These are phyloP conservation scores for Anisodus acutangulus DNA, from an alignment of 257 asterid genomes.

Conservation along the genomic window DNA sequence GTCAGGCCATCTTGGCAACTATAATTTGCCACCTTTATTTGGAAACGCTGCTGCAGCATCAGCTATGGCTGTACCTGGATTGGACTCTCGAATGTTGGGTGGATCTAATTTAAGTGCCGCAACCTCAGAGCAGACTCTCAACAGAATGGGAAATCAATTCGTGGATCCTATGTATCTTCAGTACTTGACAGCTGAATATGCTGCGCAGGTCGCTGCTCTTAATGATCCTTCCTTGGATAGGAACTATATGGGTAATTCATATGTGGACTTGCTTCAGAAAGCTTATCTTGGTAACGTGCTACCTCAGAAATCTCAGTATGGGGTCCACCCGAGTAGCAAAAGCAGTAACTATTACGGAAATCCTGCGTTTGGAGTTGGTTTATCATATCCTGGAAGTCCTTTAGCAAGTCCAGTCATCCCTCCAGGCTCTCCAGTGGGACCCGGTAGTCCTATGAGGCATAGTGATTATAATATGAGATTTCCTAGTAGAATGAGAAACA, in stretches of 20 bases:
- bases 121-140: constrained; percentile 55
- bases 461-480: constrained; percentile 69
- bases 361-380: constrained; percentile 64
- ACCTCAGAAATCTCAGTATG: constrained; percentile 79
- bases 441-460: constrained; percentile 86
- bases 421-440: constrained; percentile 67
- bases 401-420: constrained; percentile 58
- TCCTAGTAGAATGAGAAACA: constrained; percentile 71
- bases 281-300: constrained; percentile 69
- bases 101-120: constrained; percentile 69
- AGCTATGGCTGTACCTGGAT: constrained; percentile 76
- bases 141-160: constrained; percentile 68
- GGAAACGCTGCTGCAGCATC: constrained; percentile 96
- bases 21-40: constrained; percentile 81
- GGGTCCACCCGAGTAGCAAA: constrained; percentile 59
- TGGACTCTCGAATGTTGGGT: constrained; percentile 75
- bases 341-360: constrained; percentile 60
- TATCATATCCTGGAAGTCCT: constrained; percentile 90
- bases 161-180: constrained; percentile 83
- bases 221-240: constrained; percentile 70
- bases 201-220: constrained; percentile 68
- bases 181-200: constrained; percentile 76
- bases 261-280: constrained; percentile 82
- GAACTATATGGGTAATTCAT: constrained; percentile 68
- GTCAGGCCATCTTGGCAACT: constrained; percentile 66